Conservation (phyloP, 495 filamentous ascomycete species). For the Emericellopsis terricola region DNA sequence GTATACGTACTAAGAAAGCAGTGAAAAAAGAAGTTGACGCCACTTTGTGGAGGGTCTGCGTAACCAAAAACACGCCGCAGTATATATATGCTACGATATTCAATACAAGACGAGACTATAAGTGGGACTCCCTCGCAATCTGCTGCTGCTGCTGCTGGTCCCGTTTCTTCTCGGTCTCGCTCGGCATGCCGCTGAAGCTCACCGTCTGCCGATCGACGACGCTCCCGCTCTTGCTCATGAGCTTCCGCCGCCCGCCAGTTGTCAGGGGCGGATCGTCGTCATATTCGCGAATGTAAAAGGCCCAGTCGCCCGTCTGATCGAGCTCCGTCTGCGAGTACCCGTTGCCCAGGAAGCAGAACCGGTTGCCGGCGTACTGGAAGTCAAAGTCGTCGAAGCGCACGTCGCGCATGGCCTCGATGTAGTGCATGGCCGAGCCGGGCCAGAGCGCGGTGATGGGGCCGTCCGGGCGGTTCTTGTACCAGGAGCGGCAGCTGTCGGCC, state of each 20-base stretch:
- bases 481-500: conserved; percentile 23
- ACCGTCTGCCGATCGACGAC: neutral
- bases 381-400: conserved; percentile 33
- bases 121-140: too few relatives aligned
- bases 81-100: too few relatives aligned
- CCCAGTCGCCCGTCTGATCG: conserved; percentile 10
- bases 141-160: too few relatives aligned
- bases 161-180: neutral
- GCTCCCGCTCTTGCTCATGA: neutral
- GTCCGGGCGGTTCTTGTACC: conserved; percentile 29
- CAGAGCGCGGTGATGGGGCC: conserved; percentile 30
- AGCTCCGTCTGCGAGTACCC: conserved; percentile 27
- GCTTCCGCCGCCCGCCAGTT: neutral
- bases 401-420: conserved; percentile 29
- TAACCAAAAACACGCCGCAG: too few relatives aligned
- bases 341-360: conserved; percentile 29
- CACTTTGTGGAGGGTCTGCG: too few relatives aligned
- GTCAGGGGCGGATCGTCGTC: neutral
- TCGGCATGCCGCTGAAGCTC: neutral
- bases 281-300: neutral
- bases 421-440: conserved; percentile 31
- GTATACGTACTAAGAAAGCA: conserved; percentile 16
- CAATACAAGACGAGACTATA: too few relatives aligned
- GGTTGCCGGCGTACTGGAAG: conserved; percentile 15
- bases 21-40: too few relatives aligned